Base-by-base conservation (phyloP, 257 asterid species). In the Sherardia arvensis region DNA sequence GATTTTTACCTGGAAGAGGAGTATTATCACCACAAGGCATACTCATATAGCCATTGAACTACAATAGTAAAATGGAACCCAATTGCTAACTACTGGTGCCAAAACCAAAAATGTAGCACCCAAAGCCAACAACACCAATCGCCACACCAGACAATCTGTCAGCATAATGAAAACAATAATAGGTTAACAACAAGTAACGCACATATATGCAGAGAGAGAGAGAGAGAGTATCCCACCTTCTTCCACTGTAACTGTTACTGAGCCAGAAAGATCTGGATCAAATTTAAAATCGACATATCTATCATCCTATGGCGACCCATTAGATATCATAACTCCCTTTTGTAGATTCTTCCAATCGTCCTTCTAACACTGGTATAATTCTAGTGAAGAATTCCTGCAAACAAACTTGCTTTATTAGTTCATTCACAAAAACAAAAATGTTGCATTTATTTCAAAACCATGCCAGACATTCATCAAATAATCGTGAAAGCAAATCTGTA, bases 41-140 rank as follows among this genome's bases (percentile, higher is more conserved):
- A 88, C 66, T 73, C 95, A 94, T 20, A 91, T 84, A 32, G 85
- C 91, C 98, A 91, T 88, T 21, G 95, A 91, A 73, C 90, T 88
- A 82, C 96, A 81, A 70, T 91, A 91, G 77, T 91, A 91, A 69
- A 91, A 91, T 18, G 95, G 98, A 70, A 88, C 95, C 96, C 95
- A 91, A 81, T 91, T 75, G 74, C 95, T 81, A 67, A 91, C 86
- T 74, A 83, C 64, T 45, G 98, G 96, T 15, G 98, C 96, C 75
- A 86, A 68, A 45, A 88, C 74, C 81, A 88, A 76, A 58, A 84
- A 36, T 59, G 77, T 66, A 57, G 86, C 27, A 77, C 98, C 98
- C 70, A 80, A 47, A 65, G 80, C 87, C 78, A 88, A 82, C 77
- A 79, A 76, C 18, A 83, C 25, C 48, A 86, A 62, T 67, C 95